Percentiles rank a stretch among this genome's conserved stretches.
These are phyloP conservation scores for Dactylella cylindrospora DNA, from an alignment of 2,329 filamentous ascomycete genomes.

Conservation along the genomic window DNA sequence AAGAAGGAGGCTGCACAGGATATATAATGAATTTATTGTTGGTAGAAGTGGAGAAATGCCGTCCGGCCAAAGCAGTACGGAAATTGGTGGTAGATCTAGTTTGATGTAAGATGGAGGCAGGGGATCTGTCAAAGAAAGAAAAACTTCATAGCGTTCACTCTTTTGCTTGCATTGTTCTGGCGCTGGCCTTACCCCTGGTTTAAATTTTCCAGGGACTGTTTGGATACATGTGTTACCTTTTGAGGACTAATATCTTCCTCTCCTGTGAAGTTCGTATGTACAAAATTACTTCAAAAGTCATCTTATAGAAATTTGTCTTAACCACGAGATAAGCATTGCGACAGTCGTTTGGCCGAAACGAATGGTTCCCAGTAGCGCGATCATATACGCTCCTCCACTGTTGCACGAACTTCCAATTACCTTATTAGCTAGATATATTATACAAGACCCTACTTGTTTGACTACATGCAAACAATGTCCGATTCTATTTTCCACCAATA, in stretches of 20 bases:
- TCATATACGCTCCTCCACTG: too few species aligned
- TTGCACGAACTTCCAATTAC: too few species aligned
- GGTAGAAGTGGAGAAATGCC: conserved; percentile 94
- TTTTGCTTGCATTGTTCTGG: too few species aligned
- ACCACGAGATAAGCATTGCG: too few species aligned
- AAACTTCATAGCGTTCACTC: too few species aligned
- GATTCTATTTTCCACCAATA: neutral
- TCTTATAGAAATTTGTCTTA: too few species aligned
- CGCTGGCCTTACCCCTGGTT: too few species aligned
- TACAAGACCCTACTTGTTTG: too few species aligned
- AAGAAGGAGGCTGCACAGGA: conserved; percentile 69
- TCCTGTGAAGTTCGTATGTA: neutral
- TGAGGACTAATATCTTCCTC: neutral
- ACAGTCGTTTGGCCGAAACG: too few species aligned
- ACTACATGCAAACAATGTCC: too few species aligned
- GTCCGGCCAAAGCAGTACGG: conserved; percentile 84
- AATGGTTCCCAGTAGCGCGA: too few species aligned
- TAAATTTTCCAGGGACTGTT: neutral
- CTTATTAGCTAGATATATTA: too few species aligned
- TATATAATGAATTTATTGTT: conserved; percentile 90
- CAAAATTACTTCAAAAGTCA: neutral
- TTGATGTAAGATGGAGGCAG: conserved; percentile 67
- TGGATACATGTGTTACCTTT: neutral
- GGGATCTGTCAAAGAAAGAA: neutral
- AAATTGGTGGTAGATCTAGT: conserved; percentile 88